Base-by-base conservation (phyloP, 1,284 basidiomycete species). In the Calocybe gambosa region DNA sequence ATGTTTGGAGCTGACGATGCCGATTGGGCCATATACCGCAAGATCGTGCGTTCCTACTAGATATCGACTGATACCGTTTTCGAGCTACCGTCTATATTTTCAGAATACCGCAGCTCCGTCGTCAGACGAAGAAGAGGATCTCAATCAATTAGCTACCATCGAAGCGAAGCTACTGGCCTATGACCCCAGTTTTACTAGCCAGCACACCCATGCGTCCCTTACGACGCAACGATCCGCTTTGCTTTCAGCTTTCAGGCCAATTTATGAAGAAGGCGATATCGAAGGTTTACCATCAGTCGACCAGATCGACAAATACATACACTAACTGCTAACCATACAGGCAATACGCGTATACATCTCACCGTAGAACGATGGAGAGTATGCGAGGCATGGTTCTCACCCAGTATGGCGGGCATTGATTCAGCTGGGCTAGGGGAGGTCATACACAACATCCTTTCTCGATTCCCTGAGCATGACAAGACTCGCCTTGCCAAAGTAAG, bases 11-110 rank as follows among this genome's bases (percentile, higher is more conserved):
- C 85, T 23, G 88, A 98, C 55, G 95, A 99, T 60, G 91, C 87
- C 13, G 95, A 99, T 63, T 99, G 96, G 95, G 86, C 86, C 0
- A 93, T 99, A 43, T 99, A 99, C 62, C 89, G 95, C 48, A 94
- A 97, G 68, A 95, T 99, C 49, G 92, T 93, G 34, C 15, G 42
- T 41, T 13, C 21, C 7, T 2, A 2, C 6, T 58, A 53, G 74
- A 65, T 21, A 31, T 18, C 15, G 8, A 8, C n/a, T 16, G 37
- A 16, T 19, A 28, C 42, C 15, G 37, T 42, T 9, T 7, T 34
- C 21, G 4, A 23, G 21, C 21, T 19, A 8, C 12, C 46, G 23
- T 13, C 38, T 42, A 29, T 5, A 10, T 5, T 20, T 25, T 18
- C 31, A 57, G 87, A 91, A 90, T 56, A 85, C 78, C 2, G 82